These are phyloP conservation scores for Penicillium sp. DNA, from an alignment of 2,329 filamentous ascomycete genomes.

Conservation along the genomic window DNA sequence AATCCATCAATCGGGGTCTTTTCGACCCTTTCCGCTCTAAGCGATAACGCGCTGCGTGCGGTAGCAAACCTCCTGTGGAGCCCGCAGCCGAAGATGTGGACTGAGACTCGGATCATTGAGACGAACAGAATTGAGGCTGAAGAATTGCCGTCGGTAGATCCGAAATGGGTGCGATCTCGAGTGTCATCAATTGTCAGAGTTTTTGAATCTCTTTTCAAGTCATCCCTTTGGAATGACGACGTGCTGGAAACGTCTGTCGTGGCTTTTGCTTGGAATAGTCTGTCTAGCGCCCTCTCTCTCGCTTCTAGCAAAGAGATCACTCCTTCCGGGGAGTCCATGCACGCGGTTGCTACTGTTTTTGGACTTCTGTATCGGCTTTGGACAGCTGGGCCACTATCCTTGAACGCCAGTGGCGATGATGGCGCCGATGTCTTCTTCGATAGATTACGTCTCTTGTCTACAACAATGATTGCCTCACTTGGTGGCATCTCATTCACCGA, in stretches of 20 bases:
- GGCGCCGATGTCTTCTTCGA: constrained; percentile 40
- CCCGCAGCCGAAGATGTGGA: constrained; percentile 58
- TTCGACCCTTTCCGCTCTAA: constrained; percentile 45
- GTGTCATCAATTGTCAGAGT: constrained; percentile 59
- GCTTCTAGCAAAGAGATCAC: constrained; percentile 79
- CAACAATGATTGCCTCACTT: constrained; percentile 47
- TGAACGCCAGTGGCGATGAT: constrained; percentile 28
- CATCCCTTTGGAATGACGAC: constrained; percentile 46
- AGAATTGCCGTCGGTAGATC: constrained; percentile 78
- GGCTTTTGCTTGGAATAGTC: constrained; percentile 56
- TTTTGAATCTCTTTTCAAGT: constrained; percentile 50
- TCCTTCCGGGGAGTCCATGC: constrained; percentile 73
- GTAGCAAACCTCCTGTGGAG: constrained; percentile 61
- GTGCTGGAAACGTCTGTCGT: constrained; percentile 41
- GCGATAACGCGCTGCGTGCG: constrained; percentile 60
- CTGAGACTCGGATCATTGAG: constrained; percentile 63
- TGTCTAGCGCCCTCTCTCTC: constrained; percentile 56
- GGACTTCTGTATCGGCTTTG: constrained; percentile 65
- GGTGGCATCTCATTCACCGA: constrained; percentile 48
- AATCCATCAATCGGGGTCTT: constrained; percentile 58
- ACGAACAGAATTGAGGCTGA: constrained; percentile 54
- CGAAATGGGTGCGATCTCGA: constrained; percentile 79
- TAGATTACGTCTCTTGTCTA: constrained; percentile 48
- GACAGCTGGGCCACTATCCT: constrained; percentile 47
- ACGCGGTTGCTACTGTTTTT: constrained; percentile 67